These are phyloP conservation scores for Recurvomyces mirabilis DNA, from an alignment of 495 filamentous ascomycete species.

Conservation along the genomic window DNA sequence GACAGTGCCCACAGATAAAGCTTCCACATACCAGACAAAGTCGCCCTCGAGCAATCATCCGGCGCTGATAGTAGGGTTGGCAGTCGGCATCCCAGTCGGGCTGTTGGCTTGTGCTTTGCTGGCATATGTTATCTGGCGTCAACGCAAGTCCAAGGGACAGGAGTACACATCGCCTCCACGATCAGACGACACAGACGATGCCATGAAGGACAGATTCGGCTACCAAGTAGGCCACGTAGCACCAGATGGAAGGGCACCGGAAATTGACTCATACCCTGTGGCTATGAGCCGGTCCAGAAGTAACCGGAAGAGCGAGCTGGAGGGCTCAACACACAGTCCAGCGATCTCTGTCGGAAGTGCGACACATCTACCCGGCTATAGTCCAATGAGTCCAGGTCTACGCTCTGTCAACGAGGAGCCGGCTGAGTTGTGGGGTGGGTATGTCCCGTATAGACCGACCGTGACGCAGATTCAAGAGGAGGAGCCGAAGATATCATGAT, in stretches of 20 bases:
- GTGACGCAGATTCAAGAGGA: not conserved
- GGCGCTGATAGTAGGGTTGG: constrained; percentile 13
- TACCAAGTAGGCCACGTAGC: constrained; percentile 10
- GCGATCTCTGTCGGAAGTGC: not conserved
- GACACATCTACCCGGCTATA: constrained; percentile 6
- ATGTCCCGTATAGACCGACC: constrained; percentile 12
- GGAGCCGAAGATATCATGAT: not conserved
- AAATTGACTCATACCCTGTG: constrained; percentile 17
- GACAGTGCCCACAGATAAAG: not conserved
- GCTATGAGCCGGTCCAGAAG: constrained; percentile 4
- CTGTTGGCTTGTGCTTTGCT: constrained; percentile 4
- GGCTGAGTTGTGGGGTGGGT: constrained; percentile 19
- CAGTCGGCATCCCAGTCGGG: constrained; percentile 18
- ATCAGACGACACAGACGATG: not conserved
- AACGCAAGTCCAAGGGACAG: not conserved
- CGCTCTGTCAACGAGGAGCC: constrained; percentile 6
- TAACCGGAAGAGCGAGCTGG: constrained; percentile 12
- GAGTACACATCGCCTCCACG: not conserved
- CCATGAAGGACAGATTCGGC: constrained; percentile 5
- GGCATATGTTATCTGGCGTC: constrained; percentile 5
- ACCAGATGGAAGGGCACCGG: constrained; percentile 13
- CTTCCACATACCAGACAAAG: not conserved
- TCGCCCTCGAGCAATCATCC: constrained; percentile 5
- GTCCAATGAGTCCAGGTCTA: not conserved
- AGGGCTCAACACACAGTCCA: constrained; percentile 11